Base-by-base conservation (phyloP, 495 filamentous ascomycete species). In the Monascus purpureus region DNA sequence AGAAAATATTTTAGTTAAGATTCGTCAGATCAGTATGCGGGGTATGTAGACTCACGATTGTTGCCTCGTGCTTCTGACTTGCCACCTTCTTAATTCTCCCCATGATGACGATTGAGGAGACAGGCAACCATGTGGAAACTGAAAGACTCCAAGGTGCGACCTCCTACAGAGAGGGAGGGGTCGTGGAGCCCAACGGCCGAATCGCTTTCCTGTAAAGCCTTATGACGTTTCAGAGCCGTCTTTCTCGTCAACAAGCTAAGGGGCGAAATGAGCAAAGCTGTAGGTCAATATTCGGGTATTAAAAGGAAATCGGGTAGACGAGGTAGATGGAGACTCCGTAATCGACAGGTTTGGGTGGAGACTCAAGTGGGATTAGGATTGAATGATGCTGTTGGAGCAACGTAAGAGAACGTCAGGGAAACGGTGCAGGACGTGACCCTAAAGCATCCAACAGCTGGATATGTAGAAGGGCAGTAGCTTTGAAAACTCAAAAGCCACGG, bases 1-100 rank as follows among this genome's bases (percentile, higher is more conserved):
- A 35, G 56, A 47, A 49, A 41, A 34, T 49, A n/a, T n/a, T n/a
- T n/a, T n/a, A n/a, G n/a, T n/a, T n/a, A n/a, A n/a, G n/a, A n/a
- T n/a, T n/a, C n/a, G n/a, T n/a, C n/a, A n/a, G n/a, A n/a, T n/a
- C n/a, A 17, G 28, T 22, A 23, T 19, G 36, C 18, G 29, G 35
- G 35, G 41, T 33, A 34, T 17, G 35, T 27, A 38, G 39, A 64
- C 80, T 68, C 75, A 94, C 87, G 63, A 93, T 58, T 44, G 86
- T 94, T 55, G 87, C 86, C 67, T 80, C 79, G 64, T 97, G 90
- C 58, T 90, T 88, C 45, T 77, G 64, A 50, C 82, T 82, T 50
- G 88, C 87, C 44, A 76, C 67, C 73, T 96, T 97, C 59, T 83
- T 88, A 59, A 97, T 97, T 75, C 79, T 87, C 70, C 84, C 88